Percentiles rank a stretch among this genome's conserved stretches.
phyloP scores from a whole-genome alignment of 2,329 filamentous ascomycete genomes.

The Xylariaceae sp. region DNA sequence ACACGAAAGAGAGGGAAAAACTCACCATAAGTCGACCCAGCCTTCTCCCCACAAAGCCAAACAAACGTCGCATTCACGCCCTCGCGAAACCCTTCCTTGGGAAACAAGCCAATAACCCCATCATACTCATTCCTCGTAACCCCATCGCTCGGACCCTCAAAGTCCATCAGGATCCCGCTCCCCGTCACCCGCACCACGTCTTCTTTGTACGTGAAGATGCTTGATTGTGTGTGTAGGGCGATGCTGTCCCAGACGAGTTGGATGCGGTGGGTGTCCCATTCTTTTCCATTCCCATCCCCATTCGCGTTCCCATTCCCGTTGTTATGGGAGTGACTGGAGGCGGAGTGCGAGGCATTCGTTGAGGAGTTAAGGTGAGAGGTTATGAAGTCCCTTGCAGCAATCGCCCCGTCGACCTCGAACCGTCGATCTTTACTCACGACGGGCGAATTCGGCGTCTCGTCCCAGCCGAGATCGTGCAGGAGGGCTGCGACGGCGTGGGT shows the following conservation, averaged over 20 bases:
- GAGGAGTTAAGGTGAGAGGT: too few relatives aligned
- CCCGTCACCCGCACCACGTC: slow-evolving; percentile 35
- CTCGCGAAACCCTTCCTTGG: slow-evolving; percentile 32
- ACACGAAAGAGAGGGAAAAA: neutral
- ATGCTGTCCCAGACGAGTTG: slow-evolving; percentile 48
- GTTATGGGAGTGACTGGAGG: too few relatives aligned
- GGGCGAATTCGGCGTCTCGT: slow-evolving; percentile 29
- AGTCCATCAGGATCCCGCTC: slow-evolving; percentile 36
- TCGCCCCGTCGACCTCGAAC: slow-evolving; percentile 48
- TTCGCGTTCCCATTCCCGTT: too few relatives aligned
- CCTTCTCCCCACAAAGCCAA: slow-evolving; percentile 38
- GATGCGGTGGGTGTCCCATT: slow-evolving; percentile 35
- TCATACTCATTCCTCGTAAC: slow-evolving; percentile 34
- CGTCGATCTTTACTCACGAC: slow-evolving; percentile 40
- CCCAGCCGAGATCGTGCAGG: slow-evolving; percentile 42
- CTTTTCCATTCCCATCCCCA: neutral
- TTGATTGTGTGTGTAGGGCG: slow-evolving; percentile 39
- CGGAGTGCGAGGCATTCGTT: too few relatives aligned
- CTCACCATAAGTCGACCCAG: slow-evolving; percentile 34
- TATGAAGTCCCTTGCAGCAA: slow-evolving; percentile 32
- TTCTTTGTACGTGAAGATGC: slow-evolving; percentile 40
- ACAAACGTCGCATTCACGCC: slow-evolving; percentile 36
- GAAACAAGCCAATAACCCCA: slow-evolving; percentile 32
- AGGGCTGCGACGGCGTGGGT: slow-evolving; percentile 37
- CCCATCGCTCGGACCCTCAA: slow-evolving; percentile 32